phyloP scores from a whole-genome alignment of 305 asterid genomes.

The Fraxinus dipetala region DNA sequence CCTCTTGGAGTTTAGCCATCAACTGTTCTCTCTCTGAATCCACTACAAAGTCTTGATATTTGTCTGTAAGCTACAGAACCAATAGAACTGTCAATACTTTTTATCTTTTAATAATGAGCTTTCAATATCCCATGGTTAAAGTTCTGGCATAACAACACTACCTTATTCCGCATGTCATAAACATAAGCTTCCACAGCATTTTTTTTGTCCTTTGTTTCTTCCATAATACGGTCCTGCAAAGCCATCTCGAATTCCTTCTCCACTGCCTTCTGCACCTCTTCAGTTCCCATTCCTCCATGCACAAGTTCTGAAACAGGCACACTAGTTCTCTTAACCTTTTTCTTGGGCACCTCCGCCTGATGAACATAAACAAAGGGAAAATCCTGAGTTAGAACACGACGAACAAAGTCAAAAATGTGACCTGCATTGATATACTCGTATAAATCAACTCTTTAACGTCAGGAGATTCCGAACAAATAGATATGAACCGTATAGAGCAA shows the following conservation, averaged over 20 bases:
- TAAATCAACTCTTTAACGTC: not conserved
- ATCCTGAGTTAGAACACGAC: not conserved
- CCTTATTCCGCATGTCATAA: conserved; percentile 89
- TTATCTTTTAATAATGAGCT: not conserved
- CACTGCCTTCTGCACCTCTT: conserved; percentile 73
- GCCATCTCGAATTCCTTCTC: conserved; percentile 98
- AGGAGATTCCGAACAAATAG: not conserved
- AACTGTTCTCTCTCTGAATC: conserved; percentile 78
- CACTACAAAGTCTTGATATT: conserved; percentile 61
- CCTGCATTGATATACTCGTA: not conserved
- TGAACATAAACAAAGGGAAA: conserved; percentile 10
- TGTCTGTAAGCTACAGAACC: conserved; percentile 67
- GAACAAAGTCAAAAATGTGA: not conserved
- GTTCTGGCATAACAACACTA: conserved; percentile 13
- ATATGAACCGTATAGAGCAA: not conserved
- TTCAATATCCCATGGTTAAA: not conserved
- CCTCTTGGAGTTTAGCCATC: conserved; percentile 69
- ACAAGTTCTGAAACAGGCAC: conserved; percentile 74
- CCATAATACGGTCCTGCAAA: conserved; percentile 96
- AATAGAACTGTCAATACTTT: not conserved
- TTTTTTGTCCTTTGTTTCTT: conserved; percentile 94
- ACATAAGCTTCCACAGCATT: conserved; percentile 98
- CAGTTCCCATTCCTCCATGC: conserved; percentile 63
- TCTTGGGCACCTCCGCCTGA: conserved; percentile 85
- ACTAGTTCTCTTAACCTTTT: conserved; percentile 69